A percentile compares a stretch with the other conserved stretches of the same genome.
Evolutionary conservation across 2,329 filamentous ascomycete species (phyloP).

Genomic region (Colletotrichum trifolii): DNA sequence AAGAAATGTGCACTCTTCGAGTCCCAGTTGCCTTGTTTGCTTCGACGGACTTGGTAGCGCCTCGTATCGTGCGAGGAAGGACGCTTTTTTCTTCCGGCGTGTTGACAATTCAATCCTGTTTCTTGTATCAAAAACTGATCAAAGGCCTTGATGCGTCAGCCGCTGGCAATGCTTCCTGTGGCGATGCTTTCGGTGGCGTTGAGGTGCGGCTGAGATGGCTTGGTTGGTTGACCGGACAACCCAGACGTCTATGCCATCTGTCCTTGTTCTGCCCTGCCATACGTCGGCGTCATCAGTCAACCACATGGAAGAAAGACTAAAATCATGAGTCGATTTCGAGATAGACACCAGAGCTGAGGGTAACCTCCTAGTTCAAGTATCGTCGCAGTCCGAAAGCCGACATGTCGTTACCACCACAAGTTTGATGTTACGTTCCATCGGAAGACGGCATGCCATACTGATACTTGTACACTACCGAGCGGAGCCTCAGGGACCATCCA

Average conservation of each 20-base stretch:
- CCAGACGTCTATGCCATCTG: neutral
- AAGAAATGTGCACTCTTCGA: no score
- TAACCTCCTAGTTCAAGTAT: no score
- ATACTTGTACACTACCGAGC: conserved; percentile 3
- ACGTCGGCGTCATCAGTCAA: neutral
- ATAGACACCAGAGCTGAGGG: neutral
- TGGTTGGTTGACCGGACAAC: neutral
- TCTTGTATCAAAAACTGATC: no score
- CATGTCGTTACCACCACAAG: neutral
- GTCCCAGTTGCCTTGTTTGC: no score
- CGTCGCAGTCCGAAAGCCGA: neutral
- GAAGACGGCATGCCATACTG: conserved; percentile 19
- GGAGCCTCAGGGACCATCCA: conserved; percentile 23
- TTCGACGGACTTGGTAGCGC: no score
- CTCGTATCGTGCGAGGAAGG: no score
- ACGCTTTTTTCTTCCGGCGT: no score
- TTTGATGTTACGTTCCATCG: conserved; percentile 34
- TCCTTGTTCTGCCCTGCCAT: no score
- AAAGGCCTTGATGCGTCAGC: no score
- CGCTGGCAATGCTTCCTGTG: no score
- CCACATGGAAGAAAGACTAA: neutral
- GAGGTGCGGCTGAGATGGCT: neutral
- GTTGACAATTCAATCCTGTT: no score
- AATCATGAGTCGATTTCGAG: neutral
- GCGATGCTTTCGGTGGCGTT: neutral